Evolutionary conservation across 2,329 filamentous ascomycete species (phyloP).

Genomic region (Rhexocercosporidium sp.): DNA sequence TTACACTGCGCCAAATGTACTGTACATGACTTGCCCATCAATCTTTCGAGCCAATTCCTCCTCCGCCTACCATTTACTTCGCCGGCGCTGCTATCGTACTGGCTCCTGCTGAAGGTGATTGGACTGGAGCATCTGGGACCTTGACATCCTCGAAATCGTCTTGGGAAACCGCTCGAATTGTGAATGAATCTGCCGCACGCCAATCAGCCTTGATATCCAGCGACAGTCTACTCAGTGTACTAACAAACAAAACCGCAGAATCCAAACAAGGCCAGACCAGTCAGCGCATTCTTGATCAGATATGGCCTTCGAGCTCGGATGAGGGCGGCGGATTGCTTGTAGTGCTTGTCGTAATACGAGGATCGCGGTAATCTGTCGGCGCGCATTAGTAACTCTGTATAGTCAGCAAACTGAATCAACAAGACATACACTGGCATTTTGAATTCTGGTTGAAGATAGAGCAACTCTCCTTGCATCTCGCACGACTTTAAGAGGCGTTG

Average conservation of each 20-base stretch:
- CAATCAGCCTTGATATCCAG: not conserved
- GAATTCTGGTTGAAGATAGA: constrained; percentile 14
- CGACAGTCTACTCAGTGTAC: constrained; percentile 45
- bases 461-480: not conserved
- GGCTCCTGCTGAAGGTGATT: constrained; percentile 33
- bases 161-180: constrained; percentile 86
- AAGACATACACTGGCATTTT: constrained; percentile 40
- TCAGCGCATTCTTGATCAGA: constrained; percentile 85
- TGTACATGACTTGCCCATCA: constrained; percentile 4
- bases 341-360: constrained; percentile 91
- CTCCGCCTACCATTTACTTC: not conserved
- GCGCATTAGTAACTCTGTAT: constrained; percentile 5
- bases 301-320: constrained; percentile 92
- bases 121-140: constrained; percentile 66
- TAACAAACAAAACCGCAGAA: constrained; percentile 88
- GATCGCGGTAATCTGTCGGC: constrained; percentile 62
- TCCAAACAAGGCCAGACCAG: constrained; percentile 74
- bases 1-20: not conserved
- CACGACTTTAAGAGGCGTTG: not conserved
- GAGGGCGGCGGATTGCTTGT: constrained; percentile 85
- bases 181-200: constrained; percentile 62
- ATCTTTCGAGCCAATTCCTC: not conserved
- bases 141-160: constrained; percentile 97
- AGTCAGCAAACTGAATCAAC: not conserved
- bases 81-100: constrained; percentile 29